A percentile compares a stretch with the other conserved stretches of the same genome.
Evolutionary conservation across 495 filamentous ascomycete genomes (phyloP).

Genomic region (Penicillium flavigenum): DNA sequence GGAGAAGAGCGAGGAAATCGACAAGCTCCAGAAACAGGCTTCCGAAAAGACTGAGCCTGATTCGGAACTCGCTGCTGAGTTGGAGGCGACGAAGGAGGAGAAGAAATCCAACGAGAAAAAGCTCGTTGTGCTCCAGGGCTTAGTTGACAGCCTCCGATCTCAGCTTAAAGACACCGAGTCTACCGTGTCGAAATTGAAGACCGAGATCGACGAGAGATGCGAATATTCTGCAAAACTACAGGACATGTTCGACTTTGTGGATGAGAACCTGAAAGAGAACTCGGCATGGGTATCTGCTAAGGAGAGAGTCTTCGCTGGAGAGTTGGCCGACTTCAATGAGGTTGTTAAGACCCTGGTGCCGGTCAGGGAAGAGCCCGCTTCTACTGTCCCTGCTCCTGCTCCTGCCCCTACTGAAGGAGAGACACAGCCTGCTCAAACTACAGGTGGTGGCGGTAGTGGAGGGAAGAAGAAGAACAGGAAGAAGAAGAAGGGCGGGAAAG

Average conservation of each 20-base stretch:
- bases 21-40: constrained; percentile 46
- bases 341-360: constrained; percentile 36
- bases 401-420: constrained; percentile 23
- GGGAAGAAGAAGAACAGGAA: constrained; percentile 83
- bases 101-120: constrained; percentile 53
- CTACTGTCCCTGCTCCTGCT: constrained; percentile 8
- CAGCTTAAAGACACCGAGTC: constrained; percentile 52
- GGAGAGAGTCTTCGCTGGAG: constrained; percentile 33
- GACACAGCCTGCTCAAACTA: constrained; percentile 24
- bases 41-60: constrained; percentile 42
- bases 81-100: constrained; percentile 38
- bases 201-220: constrained; percentile 40
- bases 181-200: constrained; percentile 43
- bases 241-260: constrained; percentile 40
- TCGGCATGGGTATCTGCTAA: constrained; percentile 38
- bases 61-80: constrained; percentile 32
- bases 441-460: constrained; percentile 19
- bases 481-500: constrained; percentile 79
- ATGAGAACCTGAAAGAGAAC: constrained; percentile 36
- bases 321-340: constrained; percentile 37
- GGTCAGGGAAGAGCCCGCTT: constrained; percentile 14
- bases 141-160: constrained; percentile 51
- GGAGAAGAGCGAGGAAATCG: constrained; percentile 53
- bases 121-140: constrained; percentile 49
- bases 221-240: constrained; percentile 30